These are phyloP conservation scores for Aspergillus nidulans DNA, from an alignment of 495 filamentous ascomycete genomes.

Conservation along the genomic window DNA sequence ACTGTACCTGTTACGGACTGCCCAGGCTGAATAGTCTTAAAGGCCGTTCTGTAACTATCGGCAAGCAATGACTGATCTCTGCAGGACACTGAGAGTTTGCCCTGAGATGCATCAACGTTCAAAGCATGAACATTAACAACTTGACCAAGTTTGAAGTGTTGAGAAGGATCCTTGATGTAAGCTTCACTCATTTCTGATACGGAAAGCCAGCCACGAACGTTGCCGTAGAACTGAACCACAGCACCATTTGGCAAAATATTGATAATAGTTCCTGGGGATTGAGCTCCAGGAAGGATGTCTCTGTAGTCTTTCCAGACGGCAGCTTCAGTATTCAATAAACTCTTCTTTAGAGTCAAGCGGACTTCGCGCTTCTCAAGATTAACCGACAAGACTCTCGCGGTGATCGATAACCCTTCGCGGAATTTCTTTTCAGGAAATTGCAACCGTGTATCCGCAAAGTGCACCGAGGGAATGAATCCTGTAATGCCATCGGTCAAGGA, in stretches of 20 bases:
- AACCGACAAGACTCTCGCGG: conserved; percentile 75
- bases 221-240: conserved; percentile 88
- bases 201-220: conserved; percentile 77
- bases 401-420: conserved; percentile 78
- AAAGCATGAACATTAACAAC: conserved; percentile 83
- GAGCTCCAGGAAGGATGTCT: conserved; percentile 60
- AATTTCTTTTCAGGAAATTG: conserved; percentile 96
- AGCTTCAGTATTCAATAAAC: conserved; percentile 80
- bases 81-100: conserved; percentile 82
- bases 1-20: conserved; percentile 71
- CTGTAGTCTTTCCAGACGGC: conserved; percentile 71
- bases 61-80: conserved; percentile 78
- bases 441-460: conserved; percentile 80
- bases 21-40: conserved; percentile 66
- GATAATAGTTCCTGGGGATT: conserved; percentile 79
- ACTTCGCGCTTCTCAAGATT: conserved; percentile 72
- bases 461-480: conserved; percentile 80
- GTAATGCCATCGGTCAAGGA: conserved; percentile 79
- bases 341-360: conserved; percentile 90
- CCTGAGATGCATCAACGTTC: conserved; percentile 65
- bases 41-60: conserved; percentile 66
- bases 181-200: conserved; percentile 97
- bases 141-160: conserved; percentile 87
- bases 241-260: conserved; percentile 74
- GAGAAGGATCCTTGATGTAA: conserved; percentile 79